Evolutionary conservation across 768 basidiomycete genomes (phyloP), one percentile per base, ranked within the genome.

Genomic region (Leccinum pellstonianum): DNA sequence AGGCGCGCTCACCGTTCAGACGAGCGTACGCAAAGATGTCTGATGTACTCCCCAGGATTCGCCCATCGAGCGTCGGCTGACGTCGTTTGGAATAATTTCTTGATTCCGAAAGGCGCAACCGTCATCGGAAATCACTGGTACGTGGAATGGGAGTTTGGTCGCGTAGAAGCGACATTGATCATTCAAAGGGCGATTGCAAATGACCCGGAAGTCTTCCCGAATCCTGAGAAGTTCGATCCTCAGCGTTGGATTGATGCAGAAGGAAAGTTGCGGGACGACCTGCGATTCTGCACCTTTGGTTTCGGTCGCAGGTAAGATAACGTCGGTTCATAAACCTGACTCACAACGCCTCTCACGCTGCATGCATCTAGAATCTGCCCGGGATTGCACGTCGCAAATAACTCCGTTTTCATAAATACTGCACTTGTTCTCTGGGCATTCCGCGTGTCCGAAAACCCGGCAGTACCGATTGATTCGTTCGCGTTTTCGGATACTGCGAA

Each of bases 371-470:
- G 65, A 50, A 58, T 58, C 21, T 66, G 65, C 49, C 65, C 65
- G 3, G 65, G 64, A 1, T 79, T 81, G 60, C 80, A 86, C 66
- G 53, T 70, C 14, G 69, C 71, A 9, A 66, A 77, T 14, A 59
- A 68, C 12, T 87, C 87, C 1, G 66, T 88, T 0, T 86, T 85
- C 68, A 74, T 88, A 51, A 88, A 84, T 63, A 82, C 85, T 0
- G 83, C 86, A 0, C 73, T 86, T 17, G 69, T 84, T 9, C 77
- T 86, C 10, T 88, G 86, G 85, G 81, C 85, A 0, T 88, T 88
- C 74, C 77, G 70, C 0, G 70, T 89, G 31, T 74, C 70, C 4
- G 66, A 79, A 31, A 81, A 85, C 58, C 77, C 81, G 0, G 63
- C 68, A 2, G 68, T 74, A 3, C 84, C 84, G 0, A 86, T 90